Percentiles rank a stretch among this genome's conserved stretches.
phyloP scores from a whole-genome alignment of 306 rosid species.

The Elaeagnus macrophylla region DNA sequence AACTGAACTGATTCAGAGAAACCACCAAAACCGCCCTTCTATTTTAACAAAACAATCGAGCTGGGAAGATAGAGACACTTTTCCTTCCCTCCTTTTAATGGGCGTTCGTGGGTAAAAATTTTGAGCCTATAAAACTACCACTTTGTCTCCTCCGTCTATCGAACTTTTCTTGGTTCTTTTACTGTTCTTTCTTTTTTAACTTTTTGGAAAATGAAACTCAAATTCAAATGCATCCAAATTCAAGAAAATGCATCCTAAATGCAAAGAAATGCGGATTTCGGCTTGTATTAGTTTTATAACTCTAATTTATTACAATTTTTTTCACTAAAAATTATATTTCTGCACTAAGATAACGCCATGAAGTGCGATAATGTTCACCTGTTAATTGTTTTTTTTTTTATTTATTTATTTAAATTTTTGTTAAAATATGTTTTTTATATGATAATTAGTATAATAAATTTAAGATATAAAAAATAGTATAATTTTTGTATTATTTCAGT shows the following conservation, averaged over 20 bases:
- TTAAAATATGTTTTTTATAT: too few species aligned
- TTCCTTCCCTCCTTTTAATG: slow-evolving; percentile 13
- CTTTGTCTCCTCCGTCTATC: slow-evolving; percentile 22
- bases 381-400: too few species aligned
- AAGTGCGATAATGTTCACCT: too few species aligned
- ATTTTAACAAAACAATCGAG: slow-evolving; percentile 15
- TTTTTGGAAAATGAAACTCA: neutral
- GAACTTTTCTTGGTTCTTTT: neutral
- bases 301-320: too few species aligned
- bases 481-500: too few species aligned
- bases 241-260: neutral
- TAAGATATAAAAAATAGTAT: too few species aligned
- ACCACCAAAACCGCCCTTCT: neutral
- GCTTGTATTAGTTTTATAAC: too few species aligned
- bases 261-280: too few species aligned
- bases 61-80: slow-evolving; percentile 23
- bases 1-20: slow-evolving; percentile 6
- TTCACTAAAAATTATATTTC: too few species aligned
- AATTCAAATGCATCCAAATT: neutral
- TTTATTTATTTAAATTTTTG: too few species aligned
- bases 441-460: too few species aligned
- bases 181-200: neutral
- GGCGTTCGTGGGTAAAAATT: slow-evolving; percentile 31
- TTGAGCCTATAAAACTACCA: slow-evolving; percentile 27
- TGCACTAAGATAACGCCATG: too few species aligned